Percentiles rank a stretch among this genome's conserved stretches.
Conservation (phyloP, 495 filamentous ascomycete genomes). For the Elaphomyces granulatus region DNA sequence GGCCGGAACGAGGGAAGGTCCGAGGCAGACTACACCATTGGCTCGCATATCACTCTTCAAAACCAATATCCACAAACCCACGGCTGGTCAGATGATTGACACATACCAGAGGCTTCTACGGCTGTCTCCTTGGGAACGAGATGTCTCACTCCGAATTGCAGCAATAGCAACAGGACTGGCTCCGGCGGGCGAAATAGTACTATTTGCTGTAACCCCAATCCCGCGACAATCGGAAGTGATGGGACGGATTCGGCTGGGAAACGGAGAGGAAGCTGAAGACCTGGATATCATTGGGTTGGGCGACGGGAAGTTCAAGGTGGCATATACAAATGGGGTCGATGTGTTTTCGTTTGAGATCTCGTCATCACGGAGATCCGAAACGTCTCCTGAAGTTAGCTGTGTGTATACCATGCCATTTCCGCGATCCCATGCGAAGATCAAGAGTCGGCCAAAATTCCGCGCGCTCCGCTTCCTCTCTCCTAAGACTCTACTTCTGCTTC, state of each 20-base stretch:
- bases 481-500: slow-evolving; percentile 31
- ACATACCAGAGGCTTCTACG: slow-evolving; percentile 69
- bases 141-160: slow-evolving; percentile 42
- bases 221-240: slow-evolving; percentile 45
- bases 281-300: slow-evolving; percentile 55
- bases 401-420: slow-evolving; percentile 49
- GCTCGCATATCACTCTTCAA: slow-evolving; percentile 51
- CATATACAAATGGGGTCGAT: slow-evolving; percentile 69
- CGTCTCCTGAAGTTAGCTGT: slow-evolving; percentile 38
- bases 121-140: slow-evolving; percentile 45
- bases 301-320: slow-evolving; percentile 46
- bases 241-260: slow-evolving; percentile 47
- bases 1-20: slow-evolving; percentile 8
- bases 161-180: slow-evolving; percentile 63
- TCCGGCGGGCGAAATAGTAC: slow-evolving; percentile 57
- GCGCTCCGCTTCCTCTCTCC: slow-evolving; percentile 61
- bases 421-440: slow-evolving; percentile 25
- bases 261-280: slow-evolving; percentile 62
- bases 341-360: slow-evolving; percentile 38
- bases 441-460: slow-evolving; percentile 38
- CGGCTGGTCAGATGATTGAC: slow-evolving; percentile 36
- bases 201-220: slow-evolving; percentile 53
- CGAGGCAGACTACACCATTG: slow-evolving; percentile 36
- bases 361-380: slow-evolving; percentile 26
- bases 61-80: slow-evolving; percentile 25